Evolutionary conservation across 2,329 filamentous ascomycete species (phyloP).

Genomic region (Botryotinia convoluta): DNA sequence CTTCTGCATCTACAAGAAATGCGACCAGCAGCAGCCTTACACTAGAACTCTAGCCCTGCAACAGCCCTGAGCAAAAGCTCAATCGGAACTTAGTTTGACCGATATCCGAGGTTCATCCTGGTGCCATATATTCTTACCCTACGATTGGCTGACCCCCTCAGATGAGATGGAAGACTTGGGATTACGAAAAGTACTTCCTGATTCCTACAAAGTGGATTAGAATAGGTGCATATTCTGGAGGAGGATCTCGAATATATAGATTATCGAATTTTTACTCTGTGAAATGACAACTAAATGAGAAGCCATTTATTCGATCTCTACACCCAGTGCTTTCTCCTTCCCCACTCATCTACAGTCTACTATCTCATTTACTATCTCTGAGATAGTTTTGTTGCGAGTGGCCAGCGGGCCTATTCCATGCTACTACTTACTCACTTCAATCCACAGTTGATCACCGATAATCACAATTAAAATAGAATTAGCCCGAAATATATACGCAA

Average conservation of each 20-base stretch:
- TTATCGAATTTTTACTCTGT: not conserved
- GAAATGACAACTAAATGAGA: not conserved
- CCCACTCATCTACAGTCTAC: not conserved
- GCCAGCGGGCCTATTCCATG: not conserved
- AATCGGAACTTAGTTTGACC: conserved; percentile 8
- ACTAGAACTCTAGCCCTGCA: conserved; percentile 2
- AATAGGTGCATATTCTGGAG: not conserved
- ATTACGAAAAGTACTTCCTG: not conserved
- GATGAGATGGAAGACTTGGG: not conserved
- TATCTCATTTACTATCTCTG: not conserved
- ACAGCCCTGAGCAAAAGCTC: not conserved
- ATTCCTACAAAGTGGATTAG: not conserved
- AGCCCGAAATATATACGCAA: not conserved
- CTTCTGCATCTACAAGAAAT: conserved; percentile 8
- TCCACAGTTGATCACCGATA: not conserved
- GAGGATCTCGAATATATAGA: not conserved
- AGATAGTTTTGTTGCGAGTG: not conserved
- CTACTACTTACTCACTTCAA: not conserved
- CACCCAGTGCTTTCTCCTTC: not conserved
- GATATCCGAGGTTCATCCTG: not conserved
- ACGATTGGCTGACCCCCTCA: not conserved
- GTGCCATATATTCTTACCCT: not conserved
- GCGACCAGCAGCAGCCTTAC: conserved; percentile 7
- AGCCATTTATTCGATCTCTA: not conserved
- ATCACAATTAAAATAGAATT: not conserved